Percentiles rank a stretch among this genome's conserved stretches.
phyloP scores from a whole-genome alignment of 768 basidiomycete species.

The Exidia glandulosa region DNA sequence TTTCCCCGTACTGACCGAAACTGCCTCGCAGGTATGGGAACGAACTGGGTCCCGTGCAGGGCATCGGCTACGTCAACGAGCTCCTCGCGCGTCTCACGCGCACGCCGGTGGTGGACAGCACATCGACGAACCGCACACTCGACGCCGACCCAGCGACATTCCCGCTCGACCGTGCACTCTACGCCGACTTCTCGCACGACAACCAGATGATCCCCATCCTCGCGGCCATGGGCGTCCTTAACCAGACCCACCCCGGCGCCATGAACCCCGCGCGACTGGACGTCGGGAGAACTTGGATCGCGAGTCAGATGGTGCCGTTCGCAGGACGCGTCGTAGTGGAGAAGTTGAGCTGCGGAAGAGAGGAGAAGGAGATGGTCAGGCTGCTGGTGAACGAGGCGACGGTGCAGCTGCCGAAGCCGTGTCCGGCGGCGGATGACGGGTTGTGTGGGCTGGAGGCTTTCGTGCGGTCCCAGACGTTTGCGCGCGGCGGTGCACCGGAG shows the following conservation, averaged over 20 bases:
- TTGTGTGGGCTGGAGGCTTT: conserved; percentile 57
- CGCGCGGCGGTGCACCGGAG: conserved; percentile 54
- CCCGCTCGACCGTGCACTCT: conserved; percentile 53
- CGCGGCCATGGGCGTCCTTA: conserved; percentile 43
- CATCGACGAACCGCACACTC: conserved; percentile 68
- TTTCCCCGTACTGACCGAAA: background rate
- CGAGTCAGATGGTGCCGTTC: conserved; percentile 61
- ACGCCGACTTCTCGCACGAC: conserved; percentile 79
- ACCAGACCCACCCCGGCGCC: conserved; percentile 28
- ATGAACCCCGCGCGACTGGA: conserved; percentile 4
- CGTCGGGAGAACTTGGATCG: conserved; percentile 36
- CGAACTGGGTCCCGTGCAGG: conserved; percentile 60
- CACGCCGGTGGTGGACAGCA: conserved; percentile 47
- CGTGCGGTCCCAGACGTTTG: conserved; percentile 59
- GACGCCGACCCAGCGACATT: conserved; percentile 54
- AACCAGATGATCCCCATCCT: conserved; percentile 72
- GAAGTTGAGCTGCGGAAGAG: conserved; percentile 38
- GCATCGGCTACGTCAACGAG: conserved; percentile 83
- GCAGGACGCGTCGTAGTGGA: conserved; percentile 66
- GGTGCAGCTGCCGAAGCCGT: conserved; percentile 51
- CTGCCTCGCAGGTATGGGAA: conserved; percentile 45
- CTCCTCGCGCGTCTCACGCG: conserved; percentile 71
- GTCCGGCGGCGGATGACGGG: conserved; percentile 35
- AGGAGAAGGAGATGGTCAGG: conserved; percentile 41
- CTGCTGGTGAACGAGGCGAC: conserved; percentile 67